Evolutionary conservation across 305 asterid genomes (phyloP), one percentile per base, ranked within the genome.

Genomic region (Fraxinus albicans): DNA sequence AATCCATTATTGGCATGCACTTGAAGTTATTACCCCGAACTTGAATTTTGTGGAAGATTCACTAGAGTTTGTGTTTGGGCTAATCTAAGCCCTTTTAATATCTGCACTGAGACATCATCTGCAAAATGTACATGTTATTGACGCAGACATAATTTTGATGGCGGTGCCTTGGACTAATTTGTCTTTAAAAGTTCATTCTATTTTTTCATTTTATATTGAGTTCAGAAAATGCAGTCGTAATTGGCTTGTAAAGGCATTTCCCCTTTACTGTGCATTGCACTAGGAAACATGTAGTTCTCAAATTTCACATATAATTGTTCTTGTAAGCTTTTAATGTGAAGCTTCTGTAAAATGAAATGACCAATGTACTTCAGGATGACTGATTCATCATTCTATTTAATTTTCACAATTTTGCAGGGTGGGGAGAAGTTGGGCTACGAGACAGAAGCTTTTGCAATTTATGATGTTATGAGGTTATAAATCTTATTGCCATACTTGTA

Each of bases 391-490:
- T 29, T 29, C 31, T 29, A 29, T 29, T 29, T 29, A 29, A 34
- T 34, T 34, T 34, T 33, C 88, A 70, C 55, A 38, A 58, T 78
- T 82, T 76, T 86, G 91, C 93, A 96, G 99, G 95, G 89, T 79
- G 97, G 93, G 75, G 94, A 89, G 87, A 93, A 96, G 89, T 83
- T 92, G 92, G 98, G 98, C 79, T 95, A 94, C 82, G 99, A 96
- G 88, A 91, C 97, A 0, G 99, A 93, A 88, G 98, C 99, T 82
- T 91, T 94, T 86, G 98, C 97, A 80, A 83, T 95, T 83, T 95
- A 96, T 88, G 99, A 96, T 87, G 91, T 90, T 81, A 96, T 96
- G 98, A 88, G 93, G 99, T 95, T 83, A 84, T 79, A 67, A 63
- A 80, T 80, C 63, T 76, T 69, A 79, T 6, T 35, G 40, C 7